Conservation (phyloP, 2,329 filamentous ascomycete species). For the Aspergillus ochraceus region DNA sequence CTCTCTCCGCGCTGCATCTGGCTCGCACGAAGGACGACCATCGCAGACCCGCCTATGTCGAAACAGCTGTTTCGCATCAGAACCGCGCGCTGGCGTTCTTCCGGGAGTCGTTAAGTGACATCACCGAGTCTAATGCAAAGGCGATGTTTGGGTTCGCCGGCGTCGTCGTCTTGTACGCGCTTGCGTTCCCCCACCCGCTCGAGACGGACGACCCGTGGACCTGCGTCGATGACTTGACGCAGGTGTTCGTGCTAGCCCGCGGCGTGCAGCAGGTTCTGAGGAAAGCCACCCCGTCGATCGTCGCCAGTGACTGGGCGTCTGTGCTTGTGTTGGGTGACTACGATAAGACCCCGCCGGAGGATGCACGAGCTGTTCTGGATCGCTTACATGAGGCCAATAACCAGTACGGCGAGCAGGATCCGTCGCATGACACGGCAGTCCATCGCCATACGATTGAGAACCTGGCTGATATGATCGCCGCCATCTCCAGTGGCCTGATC, state of each 20-base stretch:
- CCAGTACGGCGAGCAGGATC: constrained; percentile 18
- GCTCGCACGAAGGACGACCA: constrained; percentile 30
- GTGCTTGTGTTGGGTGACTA: constrained; percentile 27
- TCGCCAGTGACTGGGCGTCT: constrained; percentile 26
- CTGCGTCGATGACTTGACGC: constrained; percentile 34
- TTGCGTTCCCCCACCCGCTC: constrained; percentile 33
- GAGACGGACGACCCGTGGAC: constrained; percentile 27
- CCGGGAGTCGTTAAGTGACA: constrained; percentile 30
- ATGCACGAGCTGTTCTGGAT: constrained; percentile 19
- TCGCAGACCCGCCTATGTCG: constrained; percentile 29
- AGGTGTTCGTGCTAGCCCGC: constrained; percentile 34
- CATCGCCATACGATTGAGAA: constrained; percentile 28
- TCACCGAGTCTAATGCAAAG: constrained; percentile 38
- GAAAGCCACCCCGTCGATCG: constrained; percentile 24
- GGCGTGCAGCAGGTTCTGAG: constrained; percentile 37
- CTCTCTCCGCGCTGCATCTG: constrained; percentile 36
- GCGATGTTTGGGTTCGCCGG: constrained; percentile 41
- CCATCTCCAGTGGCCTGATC: constrained; percentile 46
- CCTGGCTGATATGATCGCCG: constrained; percentile 27
- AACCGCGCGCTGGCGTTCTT: constrained; percentile 37
- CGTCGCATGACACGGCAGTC: constrained; percentile 23
- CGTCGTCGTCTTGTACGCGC: constrained; percentile 40
- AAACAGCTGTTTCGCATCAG: constrained; percentile 37
- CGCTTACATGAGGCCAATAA: constrained; percentile 30
- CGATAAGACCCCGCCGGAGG: constrained; percentile 21